Percentiles rank a stretch among this genome's conserved stretches.
phyloP scores from a whole-genome alignment of 2,329 filamentous ascomycete genomes.

The Aspergillus nomiae region DNA sequence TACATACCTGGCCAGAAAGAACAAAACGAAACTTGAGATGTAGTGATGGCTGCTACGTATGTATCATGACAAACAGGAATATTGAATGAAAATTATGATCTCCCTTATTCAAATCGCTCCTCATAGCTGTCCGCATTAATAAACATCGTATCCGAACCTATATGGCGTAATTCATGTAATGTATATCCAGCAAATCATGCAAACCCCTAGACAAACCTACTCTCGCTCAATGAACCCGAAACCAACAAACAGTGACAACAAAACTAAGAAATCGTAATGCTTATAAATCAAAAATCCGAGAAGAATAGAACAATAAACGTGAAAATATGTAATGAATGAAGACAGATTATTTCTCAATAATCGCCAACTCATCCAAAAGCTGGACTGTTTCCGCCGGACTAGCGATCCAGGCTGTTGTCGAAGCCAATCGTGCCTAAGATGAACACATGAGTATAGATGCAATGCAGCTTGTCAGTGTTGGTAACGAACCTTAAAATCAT shows the following conservation, averaged over 20 bases:
- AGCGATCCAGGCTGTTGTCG: constrained; percentile 96
- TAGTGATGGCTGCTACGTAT: background rate
- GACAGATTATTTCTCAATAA: background rate
- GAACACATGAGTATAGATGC: background rate
- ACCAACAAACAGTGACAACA: background rate
- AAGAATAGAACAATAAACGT: background rate
- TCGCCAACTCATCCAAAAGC: constrained; percentile 78
- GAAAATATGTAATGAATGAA: no score
- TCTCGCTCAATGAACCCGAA: background rate
- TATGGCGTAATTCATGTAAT: background rate
- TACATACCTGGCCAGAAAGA: background rate
- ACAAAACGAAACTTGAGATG: background rate
- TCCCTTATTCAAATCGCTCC: background rate
- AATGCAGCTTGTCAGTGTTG: background rate
- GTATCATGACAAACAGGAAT: constrained; percentile 3
- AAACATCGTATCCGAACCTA: background rate
- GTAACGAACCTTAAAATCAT: constrained; percentile 80
- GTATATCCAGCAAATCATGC: background rate
- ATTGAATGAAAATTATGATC: constrained; percentile 7
- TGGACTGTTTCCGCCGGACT: constrained; percentile 88
- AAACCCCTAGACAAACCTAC: background rate
- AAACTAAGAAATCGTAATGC: background rate
- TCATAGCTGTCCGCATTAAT: background rate
- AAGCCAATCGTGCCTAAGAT: constrained; percentile 73
- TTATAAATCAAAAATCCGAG: background rate